These are phyloP conservation scores for Oryza rufipogon DNA, from an alignment of 176 grass and related monocot species.

Conservation along the genomic window DNA sequence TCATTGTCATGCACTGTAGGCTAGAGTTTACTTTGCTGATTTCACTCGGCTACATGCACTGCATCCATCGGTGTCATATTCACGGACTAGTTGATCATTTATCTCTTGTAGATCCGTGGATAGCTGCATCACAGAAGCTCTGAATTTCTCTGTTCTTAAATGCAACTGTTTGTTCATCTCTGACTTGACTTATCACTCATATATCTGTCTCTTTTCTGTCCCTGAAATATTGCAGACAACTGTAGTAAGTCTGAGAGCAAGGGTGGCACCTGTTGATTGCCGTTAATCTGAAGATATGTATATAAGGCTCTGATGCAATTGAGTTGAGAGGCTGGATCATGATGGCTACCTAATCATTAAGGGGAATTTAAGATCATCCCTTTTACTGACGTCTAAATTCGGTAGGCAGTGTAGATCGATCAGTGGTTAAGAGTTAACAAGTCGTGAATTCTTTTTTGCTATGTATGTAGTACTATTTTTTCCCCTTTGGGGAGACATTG, in stretches of 20 bases:
- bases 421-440: constrained; percentile 1
- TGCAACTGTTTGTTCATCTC: background rate
- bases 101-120: constrained; percentile 30
- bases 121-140: constrained; percentile 20
- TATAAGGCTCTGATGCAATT: background rate
- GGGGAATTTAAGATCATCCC: background rate
- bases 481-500: background rate
- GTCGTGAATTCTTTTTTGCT: background rate
- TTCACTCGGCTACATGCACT: constrained; percentile 6
- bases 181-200: background rate
- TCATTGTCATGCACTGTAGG: constrained; percentile 15
- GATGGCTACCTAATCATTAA: background rate
- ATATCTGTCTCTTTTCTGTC: background rate
- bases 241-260: constrained; percentile 23
- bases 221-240: constrained; percentile 12
- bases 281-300: background rate
- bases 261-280: constrained; percentile 17
- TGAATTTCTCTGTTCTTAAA: background rate
- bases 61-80: constrained; percentile 34
- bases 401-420: constrained; percentile 25
- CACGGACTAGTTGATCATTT: background rate
- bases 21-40: constrained; percentile 4
- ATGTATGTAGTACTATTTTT: background rate
- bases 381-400: background rate
- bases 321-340: constrained; percentile 8